A percentile compares a stretch with the other conserved stretches of the same genome.
Evolutionary conservation across 2,329 filamentous ascomycete species (phyloP).

Genomic region (Hypoxylon sp.): DNA sequence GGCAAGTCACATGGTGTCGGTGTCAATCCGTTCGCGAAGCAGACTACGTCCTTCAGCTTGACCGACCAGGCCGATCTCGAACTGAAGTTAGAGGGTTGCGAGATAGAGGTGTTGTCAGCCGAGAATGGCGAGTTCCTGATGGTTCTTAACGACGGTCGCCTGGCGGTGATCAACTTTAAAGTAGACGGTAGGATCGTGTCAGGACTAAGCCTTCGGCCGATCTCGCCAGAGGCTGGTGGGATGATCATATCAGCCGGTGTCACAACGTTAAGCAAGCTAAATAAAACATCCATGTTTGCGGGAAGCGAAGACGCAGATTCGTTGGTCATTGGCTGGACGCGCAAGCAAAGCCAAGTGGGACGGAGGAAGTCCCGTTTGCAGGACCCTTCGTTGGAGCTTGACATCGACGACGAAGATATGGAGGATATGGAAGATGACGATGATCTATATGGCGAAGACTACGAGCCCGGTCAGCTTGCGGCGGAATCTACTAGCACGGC

Average conservation of each 20-base stretch:
- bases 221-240: conserved; percentile 71
- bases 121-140: conserved; percentile 87
- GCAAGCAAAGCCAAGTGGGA: conserved; percentile 66
- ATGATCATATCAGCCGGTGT: conserved; percentile 66
- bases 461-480: conserved; percentile 47
- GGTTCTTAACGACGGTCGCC: conserved; percentile 76
- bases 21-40: conserved; percentile 88
- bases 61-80: conserved; percentile 84
- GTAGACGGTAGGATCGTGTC: conserved; percentile 93
- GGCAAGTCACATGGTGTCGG: conserved; percentile 92
- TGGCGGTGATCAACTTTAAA: conserved; percentile 81
- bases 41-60: conserved; percentile 83
- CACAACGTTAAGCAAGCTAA: conserved; percentile 75
- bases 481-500: conserved; percentile 51
- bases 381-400: conserved; percentile 61
- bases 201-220: conserved; percentile 75
- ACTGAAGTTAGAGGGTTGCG: conserved; percentile 82
- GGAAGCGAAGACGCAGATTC: conserved; percentile 88
- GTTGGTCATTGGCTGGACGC: conserved; percentile 79
- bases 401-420: conserved; percentile 60
- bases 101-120: conserved; percentile 77
- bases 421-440: conserved; percentile 69
- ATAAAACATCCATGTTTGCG: conserved; percentile 77
- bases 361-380: conserved; percentile 70
- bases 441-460: conserved; percentile 71